phyloP scores from a whole-genome alignment of 2,329 filamentous ascomycete genomes.

The Cucurbitaria berberidis region DNA sequence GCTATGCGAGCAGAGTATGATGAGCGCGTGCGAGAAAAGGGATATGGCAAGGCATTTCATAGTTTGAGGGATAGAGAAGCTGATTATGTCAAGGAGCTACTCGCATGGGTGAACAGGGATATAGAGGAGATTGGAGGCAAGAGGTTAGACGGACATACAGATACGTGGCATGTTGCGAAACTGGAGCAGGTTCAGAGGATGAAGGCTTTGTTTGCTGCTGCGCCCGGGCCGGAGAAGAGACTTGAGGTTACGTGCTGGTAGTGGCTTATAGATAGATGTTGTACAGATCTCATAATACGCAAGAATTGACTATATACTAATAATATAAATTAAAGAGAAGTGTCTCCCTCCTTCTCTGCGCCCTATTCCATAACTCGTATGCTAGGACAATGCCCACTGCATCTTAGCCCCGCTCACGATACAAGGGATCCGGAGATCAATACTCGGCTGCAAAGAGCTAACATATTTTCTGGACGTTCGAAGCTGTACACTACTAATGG shows the following conservation, averaged over 20 bases:
- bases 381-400: no score
- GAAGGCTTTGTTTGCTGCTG: conserved; percentile 35
- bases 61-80: conserved; percentile 50
- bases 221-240: neutral
- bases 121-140: conserved; percentile 20
- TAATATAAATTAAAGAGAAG: no score
- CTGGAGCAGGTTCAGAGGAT: conserved; percentile 40
- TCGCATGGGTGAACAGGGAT: conserved; percentile 49
- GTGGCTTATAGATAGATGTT: no score
- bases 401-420: no score
- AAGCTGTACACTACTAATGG: no score
- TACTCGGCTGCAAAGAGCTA: no score
- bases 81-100: conserved; percentile 50
- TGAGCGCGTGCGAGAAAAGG: conserved; percentile 45
- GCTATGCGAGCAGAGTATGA: conserved; percentile 54
- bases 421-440: no score
- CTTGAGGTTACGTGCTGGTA: conserved; percentile 18
- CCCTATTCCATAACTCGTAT: no score
- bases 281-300: no score
- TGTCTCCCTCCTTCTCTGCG: no score
- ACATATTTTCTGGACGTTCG: no score
- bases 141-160: conserved; percentile 44
- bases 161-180: conserved; percentile 46
- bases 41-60: conserved; percentile 54
- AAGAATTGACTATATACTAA: no score